Conservation (phyloP, 805 yeast species). For the Candida ulmi region DNA sequence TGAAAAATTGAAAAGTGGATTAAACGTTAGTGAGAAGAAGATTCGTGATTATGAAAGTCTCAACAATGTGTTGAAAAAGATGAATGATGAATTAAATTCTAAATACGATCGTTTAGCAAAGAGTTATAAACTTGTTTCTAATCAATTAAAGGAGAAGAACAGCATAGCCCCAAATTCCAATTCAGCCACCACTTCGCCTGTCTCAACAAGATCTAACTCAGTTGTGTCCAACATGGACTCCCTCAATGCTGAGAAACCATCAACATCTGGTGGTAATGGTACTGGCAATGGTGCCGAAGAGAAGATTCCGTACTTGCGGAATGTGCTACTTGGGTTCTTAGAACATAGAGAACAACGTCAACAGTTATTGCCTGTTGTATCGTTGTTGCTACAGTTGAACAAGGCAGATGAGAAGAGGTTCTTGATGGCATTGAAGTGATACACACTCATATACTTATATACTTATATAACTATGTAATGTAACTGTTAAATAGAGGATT, state of each 20-base stretch:
- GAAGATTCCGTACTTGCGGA: conserved; percentile 75
- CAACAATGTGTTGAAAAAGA: conserved; percentile 47
- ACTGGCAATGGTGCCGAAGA: conserved; percentile 18
- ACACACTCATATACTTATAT: too few species aligned
- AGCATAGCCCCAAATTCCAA: conserved; percentile 2
- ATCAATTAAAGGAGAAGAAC: conserved; percentile 34
- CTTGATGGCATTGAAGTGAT: conserved; percentile 26
- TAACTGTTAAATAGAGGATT: too few species aligned
- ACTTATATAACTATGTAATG: too few species aligned
- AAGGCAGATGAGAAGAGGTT: conserved; percentile 71
- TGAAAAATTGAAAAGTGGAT: conserved; percentile 45
- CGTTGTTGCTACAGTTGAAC: conserved; percentile 64
- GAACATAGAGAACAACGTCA: conserved; percentile 91
- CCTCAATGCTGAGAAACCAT: neutral
- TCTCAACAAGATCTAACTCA: conserved; percentile 33
- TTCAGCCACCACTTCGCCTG: conserved; percentile 19
- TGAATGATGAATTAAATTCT: conserved; percentile 62
- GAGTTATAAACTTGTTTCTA: conserved; percentile 58
- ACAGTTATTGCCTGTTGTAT: conserved; percentile 78
- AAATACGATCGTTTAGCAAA: conserved; percentile 67
- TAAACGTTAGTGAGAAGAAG: conserved; percentile 44
- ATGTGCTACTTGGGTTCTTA: conserved; percentile 84
- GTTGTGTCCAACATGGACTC: conserved; percentile 22
- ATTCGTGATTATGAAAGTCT: conserved; percentile 50
- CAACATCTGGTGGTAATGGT: neutral